phyloP scores from a whole-genome alignment of 2,329 filamentous ascomycete genomes.

The Coniochaeta ligniaria region DNA sequence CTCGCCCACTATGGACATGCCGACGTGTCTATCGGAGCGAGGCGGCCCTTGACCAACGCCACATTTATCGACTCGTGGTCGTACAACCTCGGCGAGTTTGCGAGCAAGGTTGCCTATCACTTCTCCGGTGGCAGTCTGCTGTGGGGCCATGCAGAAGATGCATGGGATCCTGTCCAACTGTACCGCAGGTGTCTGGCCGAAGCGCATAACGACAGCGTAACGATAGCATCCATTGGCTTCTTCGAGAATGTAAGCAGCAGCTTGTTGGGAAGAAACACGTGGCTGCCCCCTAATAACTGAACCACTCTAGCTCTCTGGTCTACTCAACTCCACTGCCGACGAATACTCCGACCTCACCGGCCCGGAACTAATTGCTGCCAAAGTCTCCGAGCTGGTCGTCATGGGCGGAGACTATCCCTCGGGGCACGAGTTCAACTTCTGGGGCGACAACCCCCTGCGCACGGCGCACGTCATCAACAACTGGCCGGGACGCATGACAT shows the following conservation, averaged over 20 bases:
- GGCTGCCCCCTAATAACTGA: background rate
- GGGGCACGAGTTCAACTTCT: constrained; percentile 43
- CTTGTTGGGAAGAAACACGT: constrained; percentile 22
- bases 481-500: constrained; percentile 28
- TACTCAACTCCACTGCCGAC: constrained; percentile 37
- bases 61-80: constrained; percentile 34
- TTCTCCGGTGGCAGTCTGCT: constrained; percentile 27
- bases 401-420: constrained; percentile 45
- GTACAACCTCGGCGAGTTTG: constrained; percentile 34
- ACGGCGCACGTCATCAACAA: constrained; percentile 36
- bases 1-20: constrained; percentile 31
- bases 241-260: constrained; percentile 26
- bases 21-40: constrained; percentile 28
- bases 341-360: constrained; percentile 29
- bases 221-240: constrained; percentile 37
- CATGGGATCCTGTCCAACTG: constrained; percentile 33
- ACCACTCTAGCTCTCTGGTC: constrained; percentile 27
- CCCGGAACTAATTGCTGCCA: constrained; percentile 29
- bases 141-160: constrained; percentile 25
- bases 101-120: constrained; percentile 36
- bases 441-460: constrained; percentile 25
- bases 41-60: constrained; percentile 29
- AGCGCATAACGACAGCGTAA: constrained; percentile 31
- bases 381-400: constrained; percentile 40
- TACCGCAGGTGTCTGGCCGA: constrained; percentile 35